phyloP scores from a whole-genome alignment of 192 early-diverging fungal genomes.

The Nowakowskiella sp. region DNA sequence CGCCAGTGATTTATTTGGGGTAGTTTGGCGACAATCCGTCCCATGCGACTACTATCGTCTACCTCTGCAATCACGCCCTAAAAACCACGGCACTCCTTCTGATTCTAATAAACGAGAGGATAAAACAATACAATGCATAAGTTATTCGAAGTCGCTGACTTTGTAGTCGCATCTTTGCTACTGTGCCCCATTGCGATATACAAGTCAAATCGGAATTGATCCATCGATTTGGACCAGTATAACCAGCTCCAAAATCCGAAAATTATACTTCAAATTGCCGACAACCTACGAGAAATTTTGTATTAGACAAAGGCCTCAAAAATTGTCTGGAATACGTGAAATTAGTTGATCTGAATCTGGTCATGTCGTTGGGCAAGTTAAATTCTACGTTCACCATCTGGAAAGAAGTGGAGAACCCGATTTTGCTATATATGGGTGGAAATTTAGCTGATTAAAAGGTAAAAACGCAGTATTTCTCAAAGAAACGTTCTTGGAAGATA shows the following conservation, averaged over 20 bases:
- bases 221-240: constrained; percentile 49
- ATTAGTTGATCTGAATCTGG: constrained; percentile 47
- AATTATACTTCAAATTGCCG: constrained; percentile 37
- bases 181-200: constrained; percentile 55
- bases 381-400: constrained; percentile 35
- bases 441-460: constrained; percentile 53
- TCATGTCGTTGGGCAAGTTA: constrained; percentile 39
- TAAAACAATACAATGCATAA: constrained; percentile 53
- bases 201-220: constrained; percentile 26
- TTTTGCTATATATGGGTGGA: constrained; percentile 55
- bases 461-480: constrained; percentile 54
- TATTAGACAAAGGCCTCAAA: constrained; percentile 46
- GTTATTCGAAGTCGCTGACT: constrained; percentile 58
- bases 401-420: constrained; percentile 33
- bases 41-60: too few relatives aligned
- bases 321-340: constrained; percentile 43
- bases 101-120: constrained; percentile 54
- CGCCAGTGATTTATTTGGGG: too few relatives aligned
- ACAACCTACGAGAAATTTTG: constrained; percentile 23
- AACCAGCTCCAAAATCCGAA: constrained; percentile 44
- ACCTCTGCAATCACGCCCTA: too few relatives aligned
- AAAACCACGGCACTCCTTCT: too few relatives aligned
- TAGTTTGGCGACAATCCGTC: too few relatives aligned
- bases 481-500: constrained; percentile 50
- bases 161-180: constrained; percentile 55